Conservation (phyloP, 2,329 filamentous ascomycete species). For the Colletotrichum aenigma region DNA sequence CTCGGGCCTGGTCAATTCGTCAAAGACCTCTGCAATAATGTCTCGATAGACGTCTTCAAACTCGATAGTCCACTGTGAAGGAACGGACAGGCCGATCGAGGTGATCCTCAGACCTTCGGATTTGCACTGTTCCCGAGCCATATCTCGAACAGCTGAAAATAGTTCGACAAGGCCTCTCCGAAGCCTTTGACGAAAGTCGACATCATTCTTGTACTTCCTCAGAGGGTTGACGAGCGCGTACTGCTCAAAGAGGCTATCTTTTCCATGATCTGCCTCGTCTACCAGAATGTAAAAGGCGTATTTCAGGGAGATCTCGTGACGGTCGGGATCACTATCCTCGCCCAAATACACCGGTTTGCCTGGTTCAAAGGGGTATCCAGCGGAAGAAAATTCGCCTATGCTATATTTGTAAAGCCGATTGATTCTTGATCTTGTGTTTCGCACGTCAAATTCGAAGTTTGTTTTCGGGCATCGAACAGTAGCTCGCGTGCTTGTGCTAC, state of each 20-base stretch:
- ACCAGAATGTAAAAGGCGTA: too few species aligned
- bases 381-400: too few species aligned
- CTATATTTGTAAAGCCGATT: too few species aligned
- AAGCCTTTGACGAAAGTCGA: not conserved
- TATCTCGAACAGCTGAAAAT: not conserved
- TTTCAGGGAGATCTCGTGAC: too few species aligned
- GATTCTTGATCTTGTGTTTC: too few species aligned
- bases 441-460: too few species aligned
- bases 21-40: not conserved
- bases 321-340: too few species aligned
- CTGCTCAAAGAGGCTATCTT: not conserved
- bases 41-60: not conserved
- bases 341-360: too few species aligned
- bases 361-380: too few species aligned
- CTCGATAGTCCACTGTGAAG: not conserved
- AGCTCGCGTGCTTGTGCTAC: too few species aligned
- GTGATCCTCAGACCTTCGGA: not conserved
- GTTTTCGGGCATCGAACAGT: too few species aligned
- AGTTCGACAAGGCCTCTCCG: not conserved
- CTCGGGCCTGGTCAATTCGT: rapidly evolving
- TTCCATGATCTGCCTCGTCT: not conserved
- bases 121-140: not conserved
- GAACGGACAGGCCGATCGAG: not conserved
- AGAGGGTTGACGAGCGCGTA: not conserved
- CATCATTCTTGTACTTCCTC: not conserved